phyloP scores from a whole-genome alignment of 805 yeast genomes.

The Candida endomychidarum region DNA sequence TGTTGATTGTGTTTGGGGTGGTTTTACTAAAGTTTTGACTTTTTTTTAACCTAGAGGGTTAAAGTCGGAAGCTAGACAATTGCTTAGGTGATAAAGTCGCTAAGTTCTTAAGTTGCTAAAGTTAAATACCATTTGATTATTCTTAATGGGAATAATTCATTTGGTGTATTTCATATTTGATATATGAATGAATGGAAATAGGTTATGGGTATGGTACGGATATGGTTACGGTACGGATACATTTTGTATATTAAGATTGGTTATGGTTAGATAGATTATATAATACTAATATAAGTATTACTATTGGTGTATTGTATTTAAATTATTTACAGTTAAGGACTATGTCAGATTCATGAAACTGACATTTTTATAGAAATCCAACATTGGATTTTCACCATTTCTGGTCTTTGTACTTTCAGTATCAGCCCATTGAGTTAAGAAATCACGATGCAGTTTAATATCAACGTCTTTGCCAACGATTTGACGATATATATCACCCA shows the following conservation, averaged over 20 bases:
- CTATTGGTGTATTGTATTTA: neutral
- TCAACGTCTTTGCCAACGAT: conserved; percentile 60
- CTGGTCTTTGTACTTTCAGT: conserved; percentile 63
- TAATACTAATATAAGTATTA: neutral
- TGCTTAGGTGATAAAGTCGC: too few species aligned
- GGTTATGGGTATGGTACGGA: too few species aligned
- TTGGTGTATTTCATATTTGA: too few species aligned
- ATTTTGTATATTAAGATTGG: conserved; percentile 3
- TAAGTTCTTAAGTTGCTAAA: too few species aligned
- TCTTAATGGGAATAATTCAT: conserved; percentile 4
- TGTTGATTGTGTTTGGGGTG: conserved; percentile 23
- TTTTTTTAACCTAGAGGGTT: conserved; percentile 1
- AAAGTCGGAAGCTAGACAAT: too few species aligned
- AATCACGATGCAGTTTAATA: conserved; percentile 60
- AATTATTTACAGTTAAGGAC: too few species aligned
- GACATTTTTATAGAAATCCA: conserved; percentile 73
- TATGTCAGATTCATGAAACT: conserved; percentile 48
- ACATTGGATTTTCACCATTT: conserved; percentile 83
- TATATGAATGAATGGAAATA: neutral
- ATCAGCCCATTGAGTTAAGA: conserved; percentile 71
- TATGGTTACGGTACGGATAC: too few species aligned
- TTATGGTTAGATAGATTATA: conserved; percentile 6
- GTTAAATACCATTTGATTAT: neutral
- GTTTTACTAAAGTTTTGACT: conserved; percentile 22
- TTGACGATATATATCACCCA: conserved; percentile 59